Evolutionary conservation across 257 asterid genomes (phyloP), one percentile per base, ranked within the genome.

Genomic region (Prunella vulgaris): DNA sequence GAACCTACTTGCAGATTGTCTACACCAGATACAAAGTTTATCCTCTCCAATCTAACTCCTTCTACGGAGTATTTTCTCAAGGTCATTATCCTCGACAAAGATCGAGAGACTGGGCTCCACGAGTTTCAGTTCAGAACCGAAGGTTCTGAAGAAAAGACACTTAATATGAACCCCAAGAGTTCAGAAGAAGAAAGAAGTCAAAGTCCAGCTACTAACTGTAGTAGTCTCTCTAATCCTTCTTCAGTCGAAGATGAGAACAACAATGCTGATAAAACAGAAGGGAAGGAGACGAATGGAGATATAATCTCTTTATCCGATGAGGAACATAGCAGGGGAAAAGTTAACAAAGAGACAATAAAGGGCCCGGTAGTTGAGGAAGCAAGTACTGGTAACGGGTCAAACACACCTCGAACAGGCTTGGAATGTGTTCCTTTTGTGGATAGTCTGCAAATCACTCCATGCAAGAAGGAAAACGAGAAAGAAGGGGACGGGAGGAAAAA

Each of bases 161-260:
- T 53, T 32, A 69, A 73, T 69, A 73, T 59, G 69, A 78, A 78
- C 59, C 64, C 86, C 27, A 81, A 78, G 79, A 72, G 60, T 32
- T 32, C 64, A 66, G 86, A 82, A 63, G 86, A 62, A 44, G 95
- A 81, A 74, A 79, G 82, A 76, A 86, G 85, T 64, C 84, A 73
- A 73, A 88, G 93, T 60, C 87, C 89, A 28, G 76, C 83, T 5
- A 84, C 92, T 40, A 88, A 88, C 82, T 85, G 84, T 68, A 90
- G 98, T 78, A 90, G 87, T 75, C 90, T 87, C 73, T 93, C 97
- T 5, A 90, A 90, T 83, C 97, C 94, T 69, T 90, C 97, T 22
- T 86, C 97, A 0, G 83, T 90, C 35, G 98, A 93, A 76, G 97
- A 92, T 32, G 97, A 88, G 79, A 88, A 87, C 62, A 85, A 80